A percentile compares a stretch with the other conserved stretches of the same genome.
phyloP scores from a whole-genome alignment of 768 basidiomycete genomes.

The Naganishia onofrii region DNA sequence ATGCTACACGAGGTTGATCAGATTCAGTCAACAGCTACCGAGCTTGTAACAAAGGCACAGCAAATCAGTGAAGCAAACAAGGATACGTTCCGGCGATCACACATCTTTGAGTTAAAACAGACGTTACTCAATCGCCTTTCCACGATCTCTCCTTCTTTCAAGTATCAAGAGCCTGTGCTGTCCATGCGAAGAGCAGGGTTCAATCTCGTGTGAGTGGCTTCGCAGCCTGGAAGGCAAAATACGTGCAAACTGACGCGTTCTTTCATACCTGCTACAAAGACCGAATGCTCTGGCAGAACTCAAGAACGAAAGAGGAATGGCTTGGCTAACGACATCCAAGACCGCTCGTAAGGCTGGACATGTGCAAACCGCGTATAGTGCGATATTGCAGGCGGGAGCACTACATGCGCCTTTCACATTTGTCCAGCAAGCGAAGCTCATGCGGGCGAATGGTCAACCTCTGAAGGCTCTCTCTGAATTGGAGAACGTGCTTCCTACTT shows the following conservation, averaged over 20 bases:
- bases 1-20: slow-evolving; percentile 79
- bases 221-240: neutral
- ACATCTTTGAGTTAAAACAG: slow-evolving; percentile 56
- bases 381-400: slow-evolving; percentile 83
- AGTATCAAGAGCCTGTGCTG: slow-evolving; percentile 79
- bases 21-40: slow-evolving; percentile 37
- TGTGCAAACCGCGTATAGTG: slow-evolving; percentile 94
- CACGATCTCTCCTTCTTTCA: slow-evolving; percentile 79
- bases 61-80: slow-evolving; percentile 21
- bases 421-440: slow-evolving; percentile 83
- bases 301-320: slow-evolving; percentile 65
- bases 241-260: neutral
- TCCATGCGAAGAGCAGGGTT: slow-evolving; percentile 87
- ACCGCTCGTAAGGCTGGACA: slow-evolving; percentile 94
- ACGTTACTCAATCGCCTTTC: slow-evolving; percentile 67
- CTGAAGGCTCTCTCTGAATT: slow-evolving; percentile 82
- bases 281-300: slow-evolving; percentile 51
- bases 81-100: slow-evolving; percentile 18
- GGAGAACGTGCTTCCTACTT: slow-evolving; percentile 61
- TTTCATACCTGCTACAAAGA: slow-evolving; percentile 34
- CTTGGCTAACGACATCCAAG: slow-evolving; percentile 92
- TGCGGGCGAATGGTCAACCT: slow-evolving; percentile 73
- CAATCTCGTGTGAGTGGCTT: slow-evolving; percentile 57
- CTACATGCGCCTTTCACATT: slow-evolving; percentile 70
- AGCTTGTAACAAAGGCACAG: slow-evolving; percentile 11